These are phyloP conservation scores for Verticillium zaregamsianum DNA, from an alignment of 2,329 filamentous ascomycete species.

Conservation along the genomic window DNA sequence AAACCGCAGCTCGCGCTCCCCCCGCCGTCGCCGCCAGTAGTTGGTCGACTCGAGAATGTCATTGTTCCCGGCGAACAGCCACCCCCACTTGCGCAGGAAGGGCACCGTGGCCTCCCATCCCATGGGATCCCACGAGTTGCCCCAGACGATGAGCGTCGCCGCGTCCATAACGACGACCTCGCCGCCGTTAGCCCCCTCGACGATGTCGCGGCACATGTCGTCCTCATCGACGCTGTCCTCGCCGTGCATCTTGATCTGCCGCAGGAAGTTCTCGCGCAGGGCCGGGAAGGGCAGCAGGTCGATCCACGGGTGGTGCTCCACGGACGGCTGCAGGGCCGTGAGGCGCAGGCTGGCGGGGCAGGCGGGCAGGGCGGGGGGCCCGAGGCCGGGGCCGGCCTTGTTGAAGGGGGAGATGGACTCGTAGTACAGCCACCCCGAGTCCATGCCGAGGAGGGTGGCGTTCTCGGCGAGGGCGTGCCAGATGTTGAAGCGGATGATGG, in stretches of 20 bases:
- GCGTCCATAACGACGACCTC: conserved; percentile 2
- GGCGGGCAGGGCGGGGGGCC: not conserved
- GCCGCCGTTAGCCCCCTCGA: not conserved
- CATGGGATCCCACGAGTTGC: conserved; percentile 34
- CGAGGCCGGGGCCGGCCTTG: conserved; percentile 5
- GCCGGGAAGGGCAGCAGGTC: conserved; percentile 29
- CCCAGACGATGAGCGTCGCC: conserved; percentile 41
- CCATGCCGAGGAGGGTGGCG: conserved; percentile 8
- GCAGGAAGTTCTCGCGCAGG: conserved; percentile 28
- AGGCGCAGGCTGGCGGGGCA: conserved; percentile 16
- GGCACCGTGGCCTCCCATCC: conserved; percentile 43
- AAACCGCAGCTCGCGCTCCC: conserved; percentile 1
- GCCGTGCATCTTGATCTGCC: conserved; percentile 1
- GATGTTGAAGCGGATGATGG: conserved; percentile 11
- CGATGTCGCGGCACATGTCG: conserved; percentile 4
- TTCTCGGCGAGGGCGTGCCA: conserved; percentile 10
- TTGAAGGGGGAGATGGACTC: conserved; percentile 10
- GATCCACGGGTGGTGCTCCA: conserved; percentile 29
- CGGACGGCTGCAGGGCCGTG: conserved; percentile 21
- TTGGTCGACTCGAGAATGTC: conserved; percentile 33
- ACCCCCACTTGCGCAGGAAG: conserved; percentile 41
- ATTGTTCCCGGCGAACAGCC: conserved; percentile 28
- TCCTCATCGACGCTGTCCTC: conserved; percentile 14
- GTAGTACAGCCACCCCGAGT: conserved; percentile 7
- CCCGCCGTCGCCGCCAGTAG: conserved; percentile 21